Conservation (phyloP, 2,329 filamentous ascomycete species). For the Metarhizium robertsii region DNA sequence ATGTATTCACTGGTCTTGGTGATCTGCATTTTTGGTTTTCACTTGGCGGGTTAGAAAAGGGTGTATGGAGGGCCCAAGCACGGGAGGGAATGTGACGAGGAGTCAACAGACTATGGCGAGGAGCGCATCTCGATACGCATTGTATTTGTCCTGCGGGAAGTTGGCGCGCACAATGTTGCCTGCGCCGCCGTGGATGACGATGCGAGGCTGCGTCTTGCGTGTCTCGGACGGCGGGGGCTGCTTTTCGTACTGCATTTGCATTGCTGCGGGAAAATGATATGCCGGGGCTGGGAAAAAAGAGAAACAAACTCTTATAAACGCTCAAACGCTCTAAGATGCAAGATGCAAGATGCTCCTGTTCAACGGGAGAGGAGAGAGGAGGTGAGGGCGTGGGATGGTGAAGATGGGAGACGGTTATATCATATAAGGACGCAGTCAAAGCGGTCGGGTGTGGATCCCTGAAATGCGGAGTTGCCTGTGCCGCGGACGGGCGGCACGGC, state of each 20-base stretch:
- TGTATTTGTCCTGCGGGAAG: slow-evolving; percentile 48
- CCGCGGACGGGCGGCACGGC: background rate
- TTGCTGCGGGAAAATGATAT: background rate
- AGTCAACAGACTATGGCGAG: slow-evolving; percentile 43
- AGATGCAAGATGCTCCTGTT: background rate
- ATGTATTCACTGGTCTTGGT: slow-evolving; percentile 37
- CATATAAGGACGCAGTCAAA: too few species aligned
- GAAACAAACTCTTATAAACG: background rate
- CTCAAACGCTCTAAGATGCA: background rate
- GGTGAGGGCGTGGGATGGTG: background rate
- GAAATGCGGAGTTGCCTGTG: background rate
- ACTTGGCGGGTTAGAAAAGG: background rate
- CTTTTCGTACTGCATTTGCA: slow-evolving; percentile 32
- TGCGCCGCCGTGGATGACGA: slow-evolving; percentile 66
- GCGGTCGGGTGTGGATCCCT: background rate
- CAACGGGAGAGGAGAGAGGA: background rate
- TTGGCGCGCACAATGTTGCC: slow-evolving; percentile 56
- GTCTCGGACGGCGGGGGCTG: background rate
- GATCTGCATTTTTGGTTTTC: slow-evolving; percentile 22
- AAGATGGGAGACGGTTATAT: too few species aligned
- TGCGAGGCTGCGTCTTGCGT: slow-evolving; percentile 36
- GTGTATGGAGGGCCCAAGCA: too few species aligned
- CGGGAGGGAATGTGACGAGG: too few species aligned
- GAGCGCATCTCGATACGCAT: slow-evolving; percentile 50
- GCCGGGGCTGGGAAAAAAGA: too few species aligned